Base-by-base conservation (phyloP, 345 rosid species). In the Gossypioides kirkii region DNA sequence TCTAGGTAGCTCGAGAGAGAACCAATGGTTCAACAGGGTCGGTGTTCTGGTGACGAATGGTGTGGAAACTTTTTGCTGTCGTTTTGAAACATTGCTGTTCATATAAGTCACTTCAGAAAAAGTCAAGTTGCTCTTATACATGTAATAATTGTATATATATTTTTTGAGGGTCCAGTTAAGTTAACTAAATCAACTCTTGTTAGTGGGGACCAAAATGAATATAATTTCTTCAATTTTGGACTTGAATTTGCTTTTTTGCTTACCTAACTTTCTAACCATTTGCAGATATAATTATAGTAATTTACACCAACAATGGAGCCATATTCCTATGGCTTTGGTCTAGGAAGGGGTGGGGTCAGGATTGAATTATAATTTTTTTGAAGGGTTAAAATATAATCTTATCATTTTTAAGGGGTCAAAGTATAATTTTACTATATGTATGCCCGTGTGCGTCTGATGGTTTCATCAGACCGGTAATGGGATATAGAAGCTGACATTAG, bases 41-140 rank as follows among this genome's bases (percentile, higher is more conserved):
- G 86, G 86, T 73, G 75, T 60, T 14, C 56, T 80, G 77, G 75
- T 59, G 82, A 76, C 10, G 77, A 71, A 59, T 50, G 69, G 3
- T 66, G 63, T 75, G 61, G 78, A 73, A 73, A 54, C 63, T 70
- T 32, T 32, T 55, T 22, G 28, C 22, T 75, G 60, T 72, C 77
- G 55, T 68, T 53, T 72, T 61, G 74, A 60, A 43, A 52, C 71
- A 75, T 79, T 16, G 55, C 22, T 6, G 20, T 50, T n/a, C 18
- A 50, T 17, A 50, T 14, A 50, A 50, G 55, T 50, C 55, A 66
- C 73, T 32, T 32, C 4, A 32, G 7, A 32, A 11, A 64, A 64
- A 63, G 68, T 74, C 62, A 56, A 61, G 63, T 53, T 69, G 71
- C 42, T 12, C 1, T 32, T 32, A 32, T 32, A 32, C 1, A 32